A percentile compares a stretch with the other conserved stretches of the same genome.
Evolutionary conservation across 2,329 filamentous ascomycete genomes (phyloP).

Genomic region (Clarireedia paspali): DNA sequence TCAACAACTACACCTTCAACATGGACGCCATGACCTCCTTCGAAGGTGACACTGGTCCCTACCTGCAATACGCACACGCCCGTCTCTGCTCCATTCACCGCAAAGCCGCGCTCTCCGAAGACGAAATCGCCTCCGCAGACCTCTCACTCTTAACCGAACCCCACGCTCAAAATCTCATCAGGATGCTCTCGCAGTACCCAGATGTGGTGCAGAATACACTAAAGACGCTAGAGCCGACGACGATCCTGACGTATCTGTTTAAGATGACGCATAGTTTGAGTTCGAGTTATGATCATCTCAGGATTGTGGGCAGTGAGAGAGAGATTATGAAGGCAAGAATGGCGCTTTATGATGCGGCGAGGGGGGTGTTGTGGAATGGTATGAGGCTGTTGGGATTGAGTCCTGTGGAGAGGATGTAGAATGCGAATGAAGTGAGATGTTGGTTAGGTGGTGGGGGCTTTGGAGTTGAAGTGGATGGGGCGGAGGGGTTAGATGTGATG

Average conservation of each 20-base stretch:
- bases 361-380: constrained; percentile 71
- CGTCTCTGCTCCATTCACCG: constrained; percentile 60
- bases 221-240: constrained; percentile 71
- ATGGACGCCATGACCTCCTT: constrained; percentile 77
- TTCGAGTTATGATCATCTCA: constrained; percentile 73
- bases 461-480: background rate
- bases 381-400: constrained; percentile 74
- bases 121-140: constrained; percentile 56
- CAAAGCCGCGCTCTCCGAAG: constrained; percentile 43
- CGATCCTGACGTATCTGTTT: constrained; percentile 64
- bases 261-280: constrained; percentile 78
- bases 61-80: constrained; percentile 76
- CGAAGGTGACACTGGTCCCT: constrained; percentile 78
- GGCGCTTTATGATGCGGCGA: constrained; percentile 69
- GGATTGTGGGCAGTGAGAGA: constrained; percentile 71
- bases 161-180: constrained; percentile 65
- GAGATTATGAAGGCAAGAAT: constrained; percentile 65
- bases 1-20: constrained; percentile 66
- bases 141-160: constrained; percentile 61
- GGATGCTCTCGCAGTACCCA: constrained; percentile 75
- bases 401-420: constrained; percentile 52
- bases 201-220: constrained; percentile 78
- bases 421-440: background rate
- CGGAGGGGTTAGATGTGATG: background rate
- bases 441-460: background rate